A percentile compares a stretch with the other conserved stretches of the same genome.
phyloP scores from a whole-genome alignment of 2,329 filamentous ascomycete species.

The Myriangium duriaei region DNA sequence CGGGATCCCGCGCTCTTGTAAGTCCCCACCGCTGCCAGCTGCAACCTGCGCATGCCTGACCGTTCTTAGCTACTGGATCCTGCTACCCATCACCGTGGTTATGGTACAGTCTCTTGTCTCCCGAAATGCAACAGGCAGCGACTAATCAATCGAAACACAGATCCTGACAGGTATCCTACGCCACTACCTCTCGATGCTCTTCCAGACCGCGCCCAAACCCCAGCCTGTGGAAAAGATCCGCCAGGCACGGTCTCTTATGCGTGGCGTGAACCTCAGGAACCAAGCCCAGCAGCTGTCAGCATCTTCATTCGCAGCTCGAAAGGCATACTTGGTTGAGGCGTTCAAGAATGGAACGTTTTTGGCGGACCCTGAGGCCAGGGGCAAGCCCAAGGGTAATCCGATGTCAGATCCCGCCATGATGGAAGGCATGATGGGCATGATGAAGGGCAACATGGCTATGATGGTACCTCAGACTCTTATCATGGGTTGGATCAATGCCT shows the following conservation, averaged over 20 bases:
- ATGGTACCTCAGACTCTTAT: conserved; percentile 98
- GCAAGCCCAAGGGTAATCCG: conserved; percentile 81
- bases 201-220: conserved; percentile 74
- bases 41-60: too few species aligned
- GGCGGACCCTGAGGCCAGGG: conserved; percentile 75
- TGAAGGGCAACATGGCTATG: conserved; percentile 99
- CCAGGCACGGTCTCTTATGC: conserved; percentile 72
- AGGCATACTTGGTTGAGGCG: conserved; percentile 64
- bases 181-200: conserved; percentile 89
- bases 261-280: conserved; percentile 69
- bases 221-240: conserved; percentile 62
- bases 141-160: conserved; percentile 28
- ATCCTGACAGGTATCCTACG: conserved; percentile 89
- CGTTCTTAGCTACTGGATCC: conserved; percentile 87
- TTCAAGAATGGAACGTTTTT: conserved; percentile 81
- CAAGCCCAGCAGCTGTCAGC: conserved; percentile 72
- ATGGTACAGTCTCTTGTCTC: conserved; percentile 49
- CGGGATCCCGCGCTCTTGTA: conserved; percentile 97
- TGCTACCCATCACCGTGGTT: conserved; percentile 91
- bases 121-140: too few species aligned
- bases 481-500: conserved; percentile 99
- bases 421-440: conserved; percentile 99
- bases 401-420: conserved; percentile 92
- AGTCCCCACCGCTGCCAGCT: too few species aligned
- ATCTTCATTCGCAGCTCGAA: conserved; percentile 65